Conservation (phyloP, 1,284 basidiomycete species). For the Heterobasidion occidentale region DNA sequence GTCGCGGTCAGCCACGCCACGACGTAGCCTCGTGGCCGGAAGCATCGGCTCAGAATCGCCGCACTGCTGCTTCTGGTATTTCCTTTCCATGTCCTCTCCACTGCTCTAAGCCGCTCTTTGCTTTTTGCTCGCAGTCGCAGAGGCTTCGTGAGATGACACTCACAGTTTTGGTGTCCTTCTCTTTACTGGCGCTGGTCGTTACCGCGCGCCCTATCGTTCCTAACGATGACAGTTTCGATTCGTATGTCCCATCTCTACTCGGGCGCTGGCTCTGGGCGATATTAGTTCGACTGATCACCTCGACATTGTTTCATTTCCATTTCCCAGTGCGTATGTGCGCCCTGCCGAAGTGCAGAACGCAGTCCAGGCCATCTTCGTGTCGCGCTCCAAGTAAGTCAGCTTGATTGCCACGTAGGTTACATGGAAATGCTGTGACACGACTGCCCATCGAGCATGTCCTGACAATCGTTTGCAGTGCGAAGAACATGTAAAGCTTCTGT, state of each 20-base stretch:
- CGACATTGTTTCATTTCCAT: neutral
- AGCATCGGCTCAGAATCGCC: neutral
- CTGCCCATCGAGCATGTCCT: neutral
- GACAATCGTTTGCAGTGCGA: neutral
- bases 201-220: slow-evolving; percentile 30
- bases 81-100: neutral
- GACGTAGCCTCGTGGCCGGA: neutral
- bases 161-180: slow-evolving; percentile 31
- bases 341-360: slow-evolving; percentile 23
- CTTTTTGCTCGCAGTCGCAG: neutral
- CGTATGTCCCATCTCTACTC: neutral
- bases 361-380: slow-evolving; percentile 30
- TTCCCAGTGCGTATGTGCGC: slow-evolving; percentile 7
- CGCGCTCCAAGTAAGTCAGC: slow-evolving; percentile 29
- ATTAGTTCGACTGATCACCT: neutral
- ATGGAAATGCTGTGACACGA: neutral
- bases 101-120: neutral
- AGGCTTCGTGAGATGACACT: slow-evolving; percentile 25
- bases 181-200: slow-evolving; percentile 38
- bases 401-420: neutral
- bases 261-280: neutral
- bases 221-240: neutral
- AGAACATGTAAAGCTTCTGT: neutral
- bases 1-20: neutral
- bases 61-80: neutral